A percentile compares a stretch with the other conserved stretches of the same genome.
phyloP scores from a whole-genome alignment of 768 basidiomycete genomes.

The Russula emetica region DNA sequence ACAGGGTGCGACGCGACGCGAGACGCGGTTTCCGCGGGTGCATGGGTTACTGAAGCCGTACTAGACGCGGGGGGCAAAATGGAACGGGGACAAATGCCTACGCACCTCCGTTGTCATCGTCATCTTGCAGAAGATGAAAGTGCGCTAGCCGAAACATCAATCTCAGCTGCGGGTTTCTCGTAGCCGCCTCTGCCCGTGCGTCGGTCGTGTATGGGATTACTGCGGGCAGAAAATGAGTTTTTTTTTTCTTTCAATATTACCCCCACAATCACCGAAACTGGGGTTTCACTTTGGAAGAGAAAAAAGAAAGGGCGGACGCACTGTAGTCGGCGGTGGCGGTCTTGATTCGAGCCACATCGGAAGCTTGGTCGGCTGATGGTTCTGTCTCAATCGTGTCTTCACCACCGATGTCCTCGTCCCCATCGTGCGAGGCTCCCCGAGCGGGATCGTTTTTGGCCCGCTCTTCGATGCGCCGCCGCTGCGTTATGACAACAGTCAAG shows the following conservation, averaged over 20 bases:
- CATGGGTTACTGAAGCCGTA: not conserved
- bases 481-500: constrained; percentile 52
- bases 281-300: not conserved
- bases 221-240: constrained; percentile 33
- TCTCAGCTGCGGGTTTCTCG: constrained; percentile 74
- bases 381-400: constrained; percentile 4
- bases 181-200: constrained; percentile 70
- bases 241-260: constrained; percentile 5
- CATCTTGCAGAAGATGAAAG: constrained; percentile 52
- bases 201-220: constrained; percentile 75
- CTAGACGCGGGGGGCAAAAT: not conserved
- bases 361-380: constrained; percentile 41
- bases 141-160: constrained; percentile 77
- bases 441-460: constrained; percentile 46
- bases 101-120: constrained; percentile 48
- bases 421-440: constrained; percentile 35
- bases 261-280: not conserved
- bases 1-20: not conserved
- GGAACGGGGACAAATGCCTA: not conserved
- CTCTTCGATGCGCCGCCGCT: constrained; percentile 56
- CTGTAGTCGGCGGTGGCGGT: constrained; percentile 66
- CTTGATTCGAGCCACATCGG: constrained; percentile 63
- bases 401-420: constrained; percentile 35
- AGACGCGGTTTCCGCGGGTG: constrained; percentile 16
- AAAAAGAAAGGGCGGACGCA: constrained; percentile 38